Evolutionary conservation across 2,329 filamentous ascomycete genomes (phyloP), one percentile per base, ranked within the genome.

Genomic region (Fusarium coicis): DNA sequence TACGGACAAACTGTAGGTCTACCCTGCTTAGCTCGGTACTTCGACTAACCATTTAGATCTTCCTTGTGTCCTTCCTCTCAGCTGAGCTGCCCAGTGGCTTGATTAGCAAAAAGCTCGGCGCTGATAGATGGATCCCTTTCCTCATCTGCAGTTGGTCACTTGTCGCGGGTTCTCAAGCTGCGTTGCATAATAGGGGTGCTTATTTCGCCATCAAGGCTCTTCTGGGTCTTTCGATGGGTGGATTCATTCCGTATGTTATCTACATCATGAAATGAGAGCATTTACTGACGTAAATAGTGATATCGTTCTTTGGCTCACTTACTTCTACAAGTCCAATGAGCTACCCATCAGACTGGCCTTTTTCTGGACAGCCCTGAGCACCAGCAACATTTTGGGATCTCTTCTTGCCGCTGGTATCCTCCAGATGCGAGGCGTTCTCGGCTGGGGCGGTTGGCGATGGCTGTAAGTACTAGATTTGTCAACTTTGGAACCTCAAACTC

Each of bases 241-340:
- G 86, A 1, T 87, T 87, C 63, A 87, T 87, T 36, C 85, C 86
- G 73, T 85, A 81, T 42, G 79, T 23, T 2, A 15, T 19, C 3
- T 0, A 1, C 9, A 4, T 1, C 4, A 0, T 5, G 4, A 7
- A 3, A 21, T 9, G 4, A 9, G 1, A 1, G 23, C 0, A 12
- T 1, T 1, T 3, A 30, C 63, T 69, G n/a, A 74, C 62, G 26
- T 15, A 3, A 8, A 3, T 2, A 80, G 79, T 26, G 77, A 82
- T 66, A 89, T 89, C 28, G 87, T 93, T 19, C 83, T 93, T 0
- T 94, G 92, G 80, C 84, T 94, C 10, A 91, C 89, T 7, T 95
- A 95, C 80, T 95, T 92, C 81, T 95, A 94, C 82, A 94, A 89
- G 50, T 89, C 89, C 1, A 86, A 86, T 58, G 93, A 95, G 78